Percentiles rank a stretch among this genome's conserved stretches.
phyloP scores from a whole-genome alignment of 179 eudicot species.

The Spergularia azorica region DNA sequence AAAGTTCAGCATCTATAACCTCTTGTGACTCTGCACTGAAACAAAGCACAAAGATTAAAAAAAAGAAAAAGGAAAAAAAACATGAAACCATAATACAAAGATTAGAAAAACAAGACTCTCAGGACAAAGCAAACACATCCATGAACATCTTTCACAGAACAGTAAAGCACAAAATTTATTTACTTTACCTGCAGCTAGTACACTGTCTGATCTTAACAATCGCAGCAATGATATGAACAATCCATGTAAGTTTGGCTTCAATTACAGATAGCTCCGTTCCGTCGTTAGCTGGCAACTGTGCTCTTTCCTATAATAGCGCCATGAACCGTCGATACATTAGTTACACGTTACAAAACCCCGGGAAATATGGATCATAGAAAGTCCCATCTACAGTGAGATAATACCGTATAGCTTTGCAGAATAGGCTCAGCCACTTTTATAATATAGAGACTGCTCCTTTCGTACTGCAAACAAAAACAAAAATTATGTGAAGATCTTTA shows the following conservation, averaged over 20 bases:
- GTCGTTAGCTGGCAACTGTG: conserved; percentile 56
- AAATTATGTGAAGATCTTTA: background rate
- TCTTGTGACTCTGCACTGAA: conserved; percentile 91
- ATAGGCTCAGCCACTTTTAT: conserved; percentile 69
- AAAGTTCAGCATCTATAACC: conserved; percentile 91
- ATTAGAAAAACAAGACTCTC: background rate
- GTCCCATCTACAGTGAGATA: conserved; percentile 14
- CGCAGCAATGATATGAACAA: conserved; percentile 91
- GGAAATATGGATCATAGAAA: conserved; percentile 4
- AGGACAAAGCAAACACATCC: conserved; percentile 13
- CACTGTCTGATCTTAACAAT: conserved; percentile 74
- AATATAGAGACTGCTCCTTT: conserved; percentile 65
- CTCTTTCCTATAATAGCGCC: conserved; percentile 71
- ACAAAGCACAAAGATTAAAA: conserved; percentile 10
- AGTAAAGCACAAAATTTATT: background rate
- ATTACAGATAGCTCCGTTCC: conserved; percentile 59
- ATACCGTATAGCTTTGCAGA: conserved; percentile 67
- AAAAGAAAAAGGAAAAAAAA: too few species aligned
- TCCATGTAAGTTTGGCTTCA: conserved; percentile 96
- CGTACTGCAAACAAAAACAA: conserved; percentile 52
- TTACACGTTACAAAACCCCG: conserved; percentile 7
- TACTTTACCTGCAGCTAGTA: conserved; percentile 65
- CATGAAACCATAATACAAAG: too few species aligned
- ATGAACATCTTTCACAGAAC: background rate
- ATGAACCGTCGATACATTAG: conserved; percentile 11